Percentiles rank a stretch among this genome's conserved stretches.
Conservation (phyloP, 2,329 filamentous ascomycete species). For the Parasarocladium wereldwijsianum region DNA sequence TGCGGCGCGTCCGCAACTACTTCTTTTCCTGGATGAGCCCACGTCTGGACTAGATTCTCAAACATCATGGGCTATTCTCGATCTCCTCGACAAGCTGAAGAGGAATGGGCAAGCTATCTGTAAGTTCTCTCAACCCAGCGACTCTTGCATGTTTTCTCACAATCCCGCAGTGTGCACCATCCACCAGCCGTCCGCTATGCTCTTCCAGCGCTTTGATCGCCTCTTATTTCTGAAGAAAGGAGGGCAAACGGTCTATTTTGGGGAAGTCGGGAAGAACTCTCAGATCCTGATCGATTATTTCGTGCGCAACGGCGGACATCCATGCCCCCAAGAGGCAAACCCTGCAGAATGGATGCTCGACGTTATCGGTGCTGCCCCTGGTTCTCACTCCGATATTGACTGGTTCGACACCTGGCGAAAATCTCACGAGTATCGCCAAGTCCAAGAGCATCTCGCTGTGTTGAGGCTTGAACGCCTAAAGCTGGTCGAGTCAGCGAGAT, state of each 20-base stretch:
- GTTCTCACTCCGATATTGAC: conserved; percentile 32
- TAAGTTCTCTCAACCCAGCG: neutral
- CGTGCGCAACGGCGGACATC: conserved; percentile 39
- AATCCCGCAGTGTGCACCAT: conserved; percentile 22
- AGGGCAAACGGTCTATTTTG: conserved; percentile 47
- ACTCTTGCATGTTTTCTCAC: neutral
- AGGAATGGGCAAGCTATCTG: neutral
- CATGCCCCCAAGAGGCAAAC: conserved; percentile 42
- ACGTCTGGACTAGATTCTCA: conserved; percentile 64
- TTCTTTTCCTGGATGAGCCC: conserved; percentile 65
- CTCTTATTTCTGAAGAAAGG: conserved; percentile 41
- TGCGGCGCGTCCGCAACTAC: conserved; percentile 54
- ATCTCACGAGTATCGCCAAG: conserved; percentile 37
- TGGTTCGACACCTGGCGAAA: conserved; percentile 50
- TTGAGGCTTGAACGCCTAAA: too few species aligned
- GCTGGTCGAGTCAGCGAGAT: too few species aligned
- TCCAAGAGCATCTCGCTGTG: too few species aligned
- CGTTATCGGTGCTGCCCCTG: conserved; percentile 24
- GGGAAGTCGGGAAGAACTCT: conserved; percentile 40
- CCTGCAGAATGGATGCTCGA: conserved; percentile 58
- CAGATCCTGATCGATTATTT: conserved; percentile 41
- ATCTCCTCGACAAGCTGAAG: conserved; percentile 49
- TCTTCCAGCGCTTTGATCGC: conserved; percentile 35
- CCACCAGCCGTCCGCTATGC: conserved; percentile 27
- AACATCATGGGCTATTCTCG: conserved; percentile 61